Percentiles rank a stretch among this genome's conserved stretches.
These are phyloP conservation scores for Alternaria novae-zelandiae DNA, from an alignment of 2,329 filamentous ascomycete species.

Conservation along the genomic window DNA sequence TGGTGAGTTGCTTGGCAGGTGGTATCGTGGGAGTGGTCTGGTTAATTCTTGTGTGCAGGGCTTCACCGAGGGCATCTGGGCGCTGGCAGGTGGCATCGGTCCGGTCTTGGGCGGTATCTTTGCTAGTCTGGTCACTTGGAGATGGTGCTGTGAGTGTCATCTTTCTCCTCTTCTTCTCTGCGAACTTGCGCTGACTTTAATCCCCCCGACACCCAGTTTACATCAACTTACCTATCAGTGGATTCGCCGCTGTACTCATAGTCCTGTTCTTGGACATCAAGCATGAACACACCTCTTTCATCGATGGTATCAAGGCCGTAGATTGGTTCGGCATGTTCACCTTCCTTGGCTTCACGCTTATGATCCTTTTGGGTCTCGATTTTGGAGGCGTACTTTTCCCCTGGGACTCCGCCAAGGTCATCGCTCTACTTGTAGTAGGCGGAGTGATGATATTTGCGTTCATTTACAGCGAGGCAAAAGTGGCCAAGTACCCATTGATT, in stretches of 20 bases:
- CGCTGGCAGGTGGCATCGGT: slow-evolving; percentile 59
- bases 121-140: slow-evolving; percentile 54
- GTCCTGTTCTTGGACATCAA: slow-evolving; percentile 62
- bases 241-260: slow-evolving; percentile 57
- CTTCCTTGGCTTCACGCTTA: slow-evolving; percentile 58
- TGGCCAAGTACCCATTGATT: slow-evolving; percentile 73
- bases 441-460: slow-evolving; percentile 58
- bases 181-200: background rate
- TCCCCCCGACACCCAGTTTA: slow-evolving; percentile 48
- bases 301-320: slow-evolving; percentile 57
- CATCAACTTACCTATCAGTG: slow-evolving; percentile 62
- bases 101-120: slow-evolving; percentile 62
- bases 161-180: background rate
- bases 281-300: slow-evolving; percentile 59
- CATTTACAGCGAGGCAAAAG: slow-evolving; percentile 66
- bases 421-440: slow-evolving; percentile 62
- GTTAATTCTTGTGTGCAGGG: slow-evolving; percentile 35
- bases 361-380: slow-evolving; percentile 61
- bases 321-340: slow-evolving; percentile 62
- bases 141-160: slow-evolving; percentile 55
- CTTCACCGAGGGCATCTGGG: slow-evolving; percentile 61
- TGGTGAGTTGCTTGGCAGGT: slow-evolving; percentile 27
- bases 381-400: slow-evolving; percentile 61
- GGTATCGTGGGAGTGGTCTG: background rate
- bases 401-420: slow-evolving; percentile 62